Conservation (phyloP, 768 basidiomycete species). For the Cyathus striatus region DNA sequence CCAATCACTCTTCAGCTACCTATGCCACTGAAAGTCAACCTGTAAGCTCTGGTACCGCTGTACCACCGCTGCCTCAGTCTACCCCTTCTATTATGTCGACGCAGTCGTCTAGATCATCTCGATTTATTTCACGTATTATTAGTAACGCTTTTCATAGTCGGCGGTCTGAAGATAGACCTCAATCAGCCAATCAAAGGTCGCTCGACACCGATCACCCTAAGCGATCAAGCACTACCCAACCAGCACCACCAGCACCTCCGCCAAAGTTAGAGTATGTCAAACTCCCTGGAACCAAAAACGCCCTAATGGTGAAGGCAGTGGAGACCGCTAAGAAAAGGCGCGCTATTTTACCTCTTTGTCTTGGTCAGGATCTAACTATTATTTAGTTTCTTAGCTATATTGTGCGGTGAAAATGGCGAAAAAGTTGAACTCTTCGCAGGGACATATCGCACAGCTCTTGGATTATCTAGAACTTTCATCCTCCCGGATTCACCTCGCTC, state of each 20-base stretch:
- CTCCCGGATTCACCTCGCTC: slow-evolving; percentile 87
- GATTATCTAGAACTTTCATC: slow-evolving; percentile 89
- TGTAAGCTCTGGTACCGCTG: slow-evolving; percentile 7
- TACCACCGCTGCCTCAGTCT: slow-evolving; percentile 15
- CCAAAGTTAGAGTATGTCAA: slow-evolving; percentile 91
- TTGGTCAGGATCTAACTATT: not conserved
- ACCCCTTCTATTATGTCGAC: slow-evolving; percentile 22
- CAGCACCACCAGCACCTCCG: slow-evolving; percentile 53
- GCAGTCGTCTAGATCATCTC: slow-evolving; percentile 41
- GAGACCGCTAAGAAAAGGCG: slow-evolving; percentile 89
- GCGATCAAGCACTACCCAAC: slow-evolving; percentile 21
- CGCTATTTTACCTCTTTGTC: too few species aligned
- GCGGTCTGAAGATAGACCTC: slow-evolving; percentile 51
- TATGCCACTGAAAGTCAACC: slow-evolving; percentile 8
- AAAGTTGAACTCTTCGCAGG: slow-evolving; percentile 93
- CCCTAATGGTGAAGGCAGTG: slow-evolving; percentile 78
- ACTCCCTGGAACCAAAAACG: slow-evolving; percentile 85
- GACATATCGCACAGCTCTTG: slow-evolving; percentile 83
- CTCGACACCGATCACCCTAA: slow-evolving; percentile 35
- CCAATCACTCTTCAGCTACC: slow-evolving; percentile 25
- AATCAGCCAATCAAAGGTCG: slow-evolving; percentile 29
- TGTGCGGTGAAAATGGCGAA: slow-evolving; percentile 89
- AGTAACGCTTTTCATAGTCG: slow-evolving; percentile 57
- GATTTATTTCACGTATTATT: slow-evolving; percentile 70
- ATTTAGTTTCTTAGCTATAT: slow-evolving; percentile 80